Evolutionary conservation across 2,329 filamentous ascomycete genomes (phyloP).

Genomic region (Diatrype stigma): DNA sequence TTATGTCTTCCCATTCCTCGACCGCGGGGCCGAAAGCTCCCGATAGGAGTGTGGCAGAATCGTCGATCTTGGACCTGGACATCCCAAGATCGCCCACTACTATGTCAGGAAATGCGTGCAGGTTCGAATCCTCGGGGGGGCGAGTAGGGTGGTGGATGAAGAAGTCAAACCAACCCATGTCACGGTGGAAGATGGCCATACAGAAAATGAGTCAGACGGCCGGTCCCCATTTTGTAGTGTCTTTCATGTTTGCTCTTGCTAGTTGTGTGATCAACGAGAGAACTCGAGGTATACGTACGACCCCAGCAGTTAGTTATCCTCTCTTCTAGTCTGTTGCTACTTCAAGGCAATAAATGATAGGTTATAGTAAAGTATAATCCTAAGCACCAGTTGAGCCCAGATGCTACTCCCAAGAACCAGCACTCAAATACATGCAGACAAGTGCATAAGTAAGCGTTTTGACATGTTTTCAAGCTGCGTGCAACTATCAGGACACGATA

Average conservation of each 20-base stretch:
- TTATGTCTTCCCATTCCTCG: slow-evolving; percentile 1
- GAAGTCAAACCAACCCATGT: not conserved
- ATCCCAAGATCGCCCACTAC: not conserved
- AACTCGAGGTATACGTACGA: not conserved
- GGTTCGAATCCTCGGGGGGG: not conserved
- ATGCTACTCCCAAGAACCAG: no score
- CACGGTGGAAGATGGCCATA: not conserved
- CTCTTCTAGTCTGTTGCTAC: no score
- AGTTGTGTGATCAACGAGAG: no score
- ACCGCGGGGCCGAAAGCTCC: not conserved
- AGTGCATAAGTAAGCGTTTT: no score
- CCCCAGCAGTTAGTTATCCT: not conserved
- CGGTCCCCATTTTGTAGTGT: not conserved
- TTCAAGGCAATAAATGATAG: no score
- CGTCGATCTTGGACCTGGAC: not conserved
- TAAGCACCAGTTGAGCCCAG: no score
- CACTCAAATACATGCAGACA: no score
- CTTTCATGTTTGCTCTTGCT: no score
- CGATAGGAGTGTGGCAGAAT: not conserved
- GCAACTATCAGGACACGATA: no score
- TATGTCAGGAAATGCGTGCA: not conserved
- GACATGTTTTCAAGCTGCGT: no score
- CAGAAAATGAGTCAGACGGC: not conserved
- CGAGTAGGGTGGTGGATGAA: not conserved
- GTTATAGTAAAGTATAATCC: no score